Conservation (phyloP, 805 yeast genomes). For the Blastobotrys terrestris region DNA sequence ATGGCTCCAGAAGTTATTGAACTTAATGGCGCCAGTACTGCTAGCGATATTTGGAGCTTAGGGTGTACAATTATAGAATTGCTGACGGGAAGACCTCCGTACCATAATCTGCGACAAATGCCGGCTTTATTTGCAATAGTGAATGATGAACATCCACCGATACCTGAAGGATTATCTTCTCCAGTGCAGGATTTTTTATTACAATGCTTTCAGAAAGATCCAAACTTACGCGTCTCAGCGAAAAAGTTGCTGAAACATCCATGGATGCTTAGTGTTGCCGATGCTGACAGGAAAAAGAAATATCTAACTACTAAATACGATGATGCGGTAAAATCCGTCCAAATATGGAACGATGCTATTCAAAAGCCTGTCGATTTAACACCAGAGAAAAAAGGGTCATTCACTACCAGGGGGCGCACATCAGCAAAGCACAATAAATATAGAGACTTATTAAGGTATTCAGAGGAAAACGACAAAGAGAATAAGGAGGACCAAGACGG, state of each 20-base stretch:
- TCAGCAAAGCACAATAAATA: not conserved
- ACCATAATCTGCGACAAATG: constrained; percentile 66
- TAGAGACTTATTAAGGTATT: not conserved
- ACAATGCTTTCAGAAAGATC: constrained; percentile 68
- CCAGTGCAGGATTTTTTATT: constrained; percentile 51
- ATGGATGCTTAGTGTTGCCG: constrained; percentile 44
- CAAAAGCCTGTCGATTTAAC: constrained; percentile 5
- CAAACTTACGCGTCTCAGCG: constrained; percentile 53
- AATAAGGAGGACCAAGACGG: not conserved
- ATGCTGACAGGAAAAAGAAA: constrained; percentile 5
- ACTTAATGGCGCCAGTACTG: constrained; percentile 77
- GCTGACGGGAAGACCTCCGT: constrained; percentile 82
- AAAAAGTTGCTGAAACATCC: constrained; percentile 48
- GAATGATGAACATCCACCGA: constrained; percentile 61
- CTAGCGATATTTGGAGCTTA: constrained; percentile 79
- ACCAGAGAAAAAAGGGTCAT: not conserved
- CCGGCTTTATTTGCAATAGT: constrained; percentile 82
- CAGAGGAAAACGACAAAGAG: not conserved
- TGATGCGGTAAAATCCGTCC: constrained; percentile 28
- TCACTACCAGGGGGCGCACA: not conserved
- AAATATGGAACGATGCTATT: constrained; percentile 25
- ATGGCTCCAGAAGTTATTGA: constrained; percentile 96
- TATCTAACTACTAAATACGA: constrained; percentile 11
- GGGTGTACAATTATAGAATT: constrained; percentile 94
- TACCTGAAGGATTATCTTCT: constrained; percentile 45